A percentile compares a stretch with the other conserved stretches of the same genome.
Conservation (phyloP, 768 basidiomycete genomes). For the Collybia mongolica region DNA sequence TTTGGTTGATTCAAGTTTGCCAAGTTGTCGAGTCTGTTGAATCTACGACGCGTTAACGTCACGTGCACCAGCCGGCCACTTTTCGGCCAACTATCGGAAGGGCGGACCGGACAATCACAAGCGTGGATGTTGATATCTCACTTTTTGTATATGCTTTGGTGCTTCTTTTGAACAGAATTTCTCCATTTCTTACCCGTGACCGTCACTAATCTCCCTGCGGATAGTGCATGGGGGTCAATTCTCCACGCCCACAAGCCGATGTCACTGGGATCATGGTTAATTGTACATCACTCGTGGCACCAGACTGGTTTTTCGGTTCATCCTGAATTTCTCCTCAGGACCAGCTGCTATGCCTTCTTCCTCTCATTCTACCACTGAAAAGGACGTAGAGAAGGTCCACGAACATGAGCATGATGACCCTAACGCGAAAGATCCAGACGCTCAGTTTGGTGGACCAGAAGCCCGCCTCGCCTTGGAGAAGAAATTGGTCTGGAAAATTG, state of each 20-base stretch:
- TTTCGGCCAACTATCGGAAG: too few species aligned
- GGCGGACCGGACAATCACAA: background rate
- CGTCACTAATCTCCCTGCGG: too few species aligned
- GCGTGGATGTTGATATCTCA: background rate
- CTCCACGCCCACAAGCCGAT: too few species aligned
- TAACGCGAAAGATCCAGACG: conserved; percentile 18
- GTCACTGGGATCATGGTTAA: too few species aligned
- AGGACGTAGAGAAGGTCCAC: conserved; percentile 8
- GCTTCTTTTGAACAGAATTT: background rate
- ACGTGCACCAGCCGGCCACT: too few species aligned
- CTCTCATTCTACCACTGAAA: conserved; percentile 14
- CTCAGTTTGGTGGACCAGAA: conserved; percentile 25
- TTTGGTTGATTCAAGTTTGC: too few species aligned
- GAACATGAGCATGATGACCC: background rate
- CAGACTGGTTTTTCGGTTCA: background rate
- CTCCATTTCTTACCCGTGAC: too few species aligned
- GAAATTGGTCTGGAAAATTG: conserved; percentile 45
- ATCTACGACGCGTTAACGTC: too few species aligned
- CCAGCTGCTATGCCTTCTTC: conserved; percentile 14
- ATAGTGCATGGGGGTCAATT: too few species aligned
- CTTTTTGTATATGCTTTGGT: too few species aligned
- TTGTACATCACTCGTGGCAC: background rate
- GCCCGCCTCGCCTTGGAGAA: conserved; percentile 28
- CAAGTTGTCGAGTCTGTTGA: background rate
- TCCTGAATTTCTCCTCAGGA: background rate